Evolutionary conservation across 176 grass and related monocot genomes (phyloP).

Genomic region (Oryza meyeriana): DNA sequence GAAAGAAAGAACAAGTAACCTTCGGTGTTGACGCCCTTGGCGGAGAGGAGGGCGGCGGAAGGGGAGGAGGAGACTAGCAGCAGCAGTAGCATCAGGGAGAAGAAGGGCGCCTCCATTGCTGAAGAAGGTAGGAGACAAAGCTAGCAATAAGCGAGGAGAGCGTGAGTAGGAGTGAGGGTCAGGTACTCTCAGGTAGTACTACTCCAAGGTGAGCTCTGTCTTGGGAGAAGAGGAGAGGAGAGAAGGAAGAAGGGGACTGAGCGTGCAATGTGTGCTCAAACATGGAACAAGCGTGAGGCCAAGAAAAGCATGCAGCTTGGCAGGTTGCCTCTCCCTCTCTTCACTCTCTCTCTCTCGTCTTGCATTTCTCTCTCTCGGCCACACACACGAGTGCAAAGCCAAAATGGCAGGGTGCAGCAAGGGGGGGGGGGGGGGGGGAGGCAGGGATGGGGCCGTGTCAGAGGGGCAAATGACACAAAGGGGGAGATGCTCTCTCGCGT

Average conservation of each 20-base stretch:
- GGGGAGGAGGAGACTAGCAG: constrained; percentile 35
- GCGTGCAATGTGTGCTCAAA: constrained; percentile 34
- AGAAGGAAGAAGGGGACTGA: not conserved
- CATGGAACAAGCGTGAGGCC: constrained; percentile 49
- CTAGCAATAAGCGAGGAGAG: not conserved
- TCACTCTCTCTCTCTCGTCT: not conserved
- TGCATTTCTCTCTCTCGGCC: constrained; percentile 3
- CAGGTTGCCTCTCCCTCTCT: not conserved
- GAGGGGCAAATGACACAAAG: not conserved
- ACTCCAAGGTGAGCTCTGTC: not conserved
- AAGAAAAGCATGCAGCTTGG: constrained; percentile 64
- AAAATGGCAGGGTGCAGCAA: constrained; percentile 19
- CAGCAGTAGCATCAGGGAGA: not conserved
- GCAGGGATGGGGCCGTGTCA: constrained; percentile 5
- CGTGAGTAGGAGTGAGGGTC: not conserved
- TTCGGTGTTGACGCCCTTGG: constrained; percentile 95
- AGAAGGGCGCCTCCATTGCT: constrained; percentile 39
- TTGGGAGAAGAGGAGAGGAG: not conserved
- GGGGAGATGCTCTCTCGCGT: constrained; percentile 51
- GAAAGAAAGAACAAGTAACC: constrained; percentile 28
- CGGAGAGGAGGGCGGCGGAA: constrained; percentile 53
- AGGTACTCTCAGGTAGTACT: too few species aligned
- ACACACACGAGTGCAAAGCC: constrained; percentile 12
- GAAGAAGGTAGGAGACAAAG: not conserved
- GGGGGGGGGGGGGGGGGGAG: too few species aligned